Conservation (phyloP, 2,329 filamentous ascomycete species). For the Apiospora kogelbergensis region DNA sequence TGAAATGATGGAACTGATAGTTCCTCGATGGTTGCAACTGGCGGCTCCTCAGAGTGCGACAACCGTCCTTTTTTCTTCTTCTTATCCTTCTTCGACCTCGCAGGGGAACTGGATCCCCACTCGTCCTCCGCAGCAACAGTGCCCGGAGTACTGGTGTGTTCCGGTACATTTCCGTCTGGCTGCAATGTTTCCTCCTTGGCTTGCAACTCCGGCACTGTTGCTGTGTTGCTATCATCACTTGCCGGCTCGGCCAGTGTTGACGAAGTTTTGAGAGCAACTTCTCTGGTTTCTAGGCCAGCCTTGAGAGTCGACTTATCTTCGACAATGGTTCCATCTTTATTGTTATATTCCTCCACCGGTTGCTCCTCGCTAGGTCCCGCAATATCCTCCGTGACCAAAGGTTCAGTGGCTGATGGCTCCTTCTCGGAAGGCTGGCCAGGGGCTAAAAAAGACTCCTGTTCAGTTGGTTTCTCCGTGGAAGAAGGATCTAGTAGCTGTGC, state of each 20-base stretch:
- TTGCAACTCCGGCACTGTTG: neutral
- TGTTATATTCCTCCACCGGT: slow-evolving; percentile 8
- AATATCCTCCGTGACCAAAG: slow-evolving; percentile 6
- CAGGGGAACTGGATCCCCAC: neutral
- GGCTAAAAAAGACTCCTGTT: slow-evolving; percentile 11
- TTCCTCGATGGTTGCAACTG: neutral
- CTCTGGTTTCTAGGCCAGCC: slow-evolving; percentile 8
- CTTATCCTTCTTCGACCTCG: slow-evolving; percentile 29
- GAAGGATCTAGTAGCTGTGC: neutral
- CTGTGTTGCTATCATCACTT: neutral
- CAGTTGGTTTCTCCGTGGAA: neutral
- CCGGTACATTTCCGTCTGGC: neutral
- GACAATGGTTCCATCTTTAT: slow-evolving; percentile 11
- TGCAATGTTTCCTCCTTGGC: neutral
- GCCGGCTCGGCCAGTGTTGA: neutral
- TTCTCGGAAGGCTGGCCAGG: slow-evolving; percentile 9
- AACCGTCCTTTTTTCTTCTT: slow-evolving; percentile 23
- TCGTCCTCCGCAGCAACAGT: neutral
- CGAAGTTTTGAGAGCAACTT: slow-evolving; percentile 7
- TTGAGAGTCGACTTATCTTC: slow-evolving; percentile 8
- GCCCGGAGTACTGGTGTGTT: neutral
- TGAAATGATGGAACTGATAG: neutral
- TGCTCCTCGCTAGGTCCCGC: slow-evolving; percentile 8
- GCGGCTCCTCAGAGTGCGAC: slow-evolving; percentile 14
- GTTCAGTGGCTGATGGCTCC: slow-evolving; percentile 12